Base-by-base conservation (phyloP, 331 rosid species). In the Malus hybrid region DNA sequence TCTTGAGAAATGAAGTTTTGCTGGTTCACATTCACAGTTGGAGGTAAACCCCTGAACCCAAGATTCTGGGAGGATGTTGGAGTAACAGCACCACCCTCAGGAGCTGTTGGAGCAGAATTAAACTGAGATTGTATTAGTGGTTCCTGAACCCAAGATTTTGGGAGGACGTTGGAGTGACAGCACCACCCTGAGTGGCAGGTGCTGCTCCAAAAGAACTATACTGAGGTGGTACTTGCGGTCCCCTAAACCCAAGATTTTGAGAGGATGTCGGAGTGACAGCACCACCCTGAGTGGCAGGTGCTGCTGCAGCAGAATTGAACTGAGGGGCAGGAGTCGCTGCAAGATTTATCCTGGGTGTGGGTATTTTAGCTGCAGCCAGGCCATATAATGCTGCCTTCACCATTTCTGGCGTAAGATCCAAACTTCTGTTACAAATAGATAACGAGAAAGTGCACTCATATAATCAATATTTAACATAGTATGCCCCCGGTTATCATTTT, bases 301-400 rank as follows among this genome's bases (percentile, higher is more conserved):
- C 65, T 46, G 88, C 74, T 28, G 87, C 80, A 65, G 90, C 34
- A 71, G 92, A 39, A 80, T 61, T 83, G 70, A 73, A 63, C 66
- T 86, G 84, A 55, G 95, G 79, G 72, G 89, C 79, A 78, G 80
- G 82, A 1, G 84, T 77, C 39, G 89, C 84, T 16, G 77, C 52
- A 19, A 89, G 68, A 89, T 87, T 87, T 72, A 95, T 95, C 83
- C 87, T 88, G 64, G 99, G 99, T 65, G 99, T 90, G 20, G 99
- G 99, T 73, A 95, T 95, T 86, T 92, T 89, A 72, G 99, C 85
- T 73, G 97, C 87, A 68, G 97, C 99, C 1, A 93, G 92, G 28
- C 97, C 89, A 86, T 82, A 92, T 71, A 95, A 83, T 34, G 99
- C 99, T 46, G 99, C 97, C 86, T 88, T 92, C 12, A 95, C 97